Percentiles rank a stretch among this genome's conserved stretches.
phyloP scores from a whole-genome alignment of 805 yeast species.

The Metschnikowia santaceciliae region DNA sequence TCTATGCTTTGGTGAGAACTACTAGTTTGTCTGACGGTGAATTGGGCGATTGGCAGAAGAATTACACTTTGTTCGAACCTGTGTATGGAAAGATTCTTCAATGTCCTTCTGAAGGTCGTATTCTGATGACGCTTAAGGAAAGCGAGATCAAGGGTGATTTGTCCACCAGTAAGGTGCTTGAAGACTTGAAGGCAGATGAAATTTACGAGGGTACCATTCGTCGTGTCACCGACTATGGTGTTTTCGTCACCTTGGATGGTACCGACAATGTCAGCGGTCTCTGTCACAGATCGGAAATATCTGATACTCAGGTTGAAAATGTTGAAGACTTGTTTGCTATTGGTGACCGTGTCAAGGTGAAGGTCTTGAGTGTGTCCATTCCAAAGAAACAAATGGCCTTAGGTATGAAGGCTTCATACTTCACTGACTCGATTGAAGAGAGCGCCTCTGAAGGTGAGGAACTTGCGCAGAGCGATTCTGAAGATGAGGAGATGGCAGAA shows the following conservation, averaged over 20 bases:
- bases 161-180: constrained; percentile 54
- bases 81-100: constrained; percentile 71
- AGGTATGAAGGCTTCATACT: constrained; percentile 94
- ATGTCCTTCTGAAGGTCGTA: constrained; percentile 57
- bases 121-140: constrained; percentile 76
- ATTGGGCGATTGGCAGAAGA: constrained; percentile 84
- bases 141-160: constrained; percentile 73
- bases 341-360: constrained; percentile 89
- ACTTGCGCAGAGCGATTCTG: constrained; percentile 9
- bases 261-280: constrained; percentile 76
- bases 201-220: constrained; percentile 74
- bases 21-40: constrained; percentile 77
- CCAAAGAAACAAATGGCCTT: constrained; percentile 74
- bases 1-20: constrained; percentile 77
- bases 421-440: constrained; percentile 38
- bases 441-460: constrained; percentile 18
- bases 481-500: constrained; percentile 33
- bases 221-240: constrained; percentile 83
- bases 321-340: constrained; percentile 66
- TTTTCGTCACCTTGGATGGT: constrained; percentile 76
- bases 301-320: constrained; percentile 63
- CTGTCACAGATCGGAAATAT: constrained; percentile 80
- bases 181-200: constrained; percentile 67
- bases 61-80: constrained; percentile 63
- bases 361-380: constrained; percentile 57